A percentile compares a stretch with the other conserved stretches of the same genome.
phyloP scores from a whole-genome alignment of 1,139 yeast species.

The Chernovozyma sophiae-reginae region DNA sequence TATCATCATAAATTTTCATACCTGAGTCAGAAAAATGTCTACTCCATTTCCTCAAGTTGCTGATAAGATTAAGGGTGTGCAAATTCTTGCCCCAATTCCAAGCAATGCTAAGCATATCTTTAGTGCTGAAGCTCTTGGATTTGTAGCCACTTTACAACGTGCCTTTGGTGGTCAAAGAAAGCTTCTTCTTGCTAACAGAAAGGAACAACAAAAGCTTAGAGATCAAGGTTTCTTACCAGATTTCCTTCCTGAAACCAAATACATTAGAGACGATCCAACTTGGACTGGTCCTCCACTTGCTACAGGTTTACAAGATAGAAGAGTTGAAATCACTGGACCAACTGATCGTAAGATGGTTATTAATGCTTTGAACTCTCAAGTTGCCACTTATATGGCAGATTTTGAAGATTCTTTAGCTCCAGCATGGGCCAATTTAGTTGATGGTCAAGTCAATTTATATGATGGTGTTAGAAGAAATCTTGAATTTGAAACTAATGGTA shows the following conservation, averaged over 20 bases:
- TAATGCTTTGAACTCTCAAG: constrained; percentile 85
- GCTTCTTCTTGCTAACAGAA: constrained; percentile 57
- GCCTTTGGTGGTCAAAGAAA: constrained; percentile 61
- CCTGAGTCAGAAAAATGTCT: constrained; percentile 26
- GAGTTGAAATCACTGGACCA: constrained; percentile 88
- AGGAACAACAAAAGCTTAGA: constrained; percentile 54
- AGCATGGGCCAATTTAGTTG: constrained; percentile 84
- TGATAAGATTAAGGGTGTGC: constrained; percentile 59
- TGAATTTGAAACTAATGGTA: constrained; percentile 52
- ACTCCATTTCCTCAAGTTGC: constrained; percentile 51
- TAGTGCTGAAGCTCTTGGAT: constrained; percentile 65
- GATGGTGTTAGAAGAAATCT: constrained; percentile 77
- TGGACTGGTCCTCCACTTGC: constrained; percentile 82
- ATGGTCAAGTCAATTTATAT: constrained; percentile 87
- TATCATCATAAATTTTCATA: no score
- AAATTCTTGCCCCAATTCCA: constrained; percentile 62
- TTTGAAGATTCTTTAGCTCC: constrained; percentile 95
- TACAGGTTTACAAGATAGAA: constrained; percentile 71
- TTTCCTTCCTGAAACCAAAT: constrained; percentile 66
- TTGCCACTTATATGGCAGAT: constrained; percentile 92
- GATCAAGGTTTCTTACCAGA: constrained; percentile 70
- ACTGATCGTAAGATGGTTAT: constrained; percentile 89
- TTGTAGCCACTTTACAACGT: constrained; percentile 71
- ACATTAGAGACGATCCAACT: constrained; percentile 66
- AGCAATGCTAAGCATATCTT: constrained; percentile 57